Conservation (phyloP, 352 stramenopile genomes). For the Sclerospora graminicola region DNA sequence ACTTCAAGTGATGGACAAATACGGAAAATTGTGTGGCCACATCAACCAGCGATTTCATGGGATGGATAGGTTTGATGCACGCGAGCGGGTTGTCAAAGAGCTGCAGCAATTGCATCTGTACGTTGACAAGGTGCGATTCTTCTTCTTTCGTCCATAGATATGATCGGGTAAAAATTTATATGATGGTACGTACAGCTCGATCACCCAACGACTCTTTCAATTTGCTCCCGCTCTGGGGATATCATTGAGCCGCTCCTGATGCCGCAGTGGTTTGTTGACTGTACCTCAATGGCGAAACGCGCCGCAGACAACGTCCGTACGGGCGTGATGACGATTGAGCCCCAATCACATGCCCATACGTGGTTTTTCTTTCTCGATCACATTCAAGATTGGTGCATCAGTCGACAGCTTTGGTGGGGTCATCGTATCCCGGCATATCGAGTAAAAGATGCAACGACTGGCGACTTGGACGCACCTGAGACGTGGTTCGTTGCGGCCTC, state of each 20-base stretch:
- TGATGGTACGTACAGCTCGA: slow-evolving; percentile 51
- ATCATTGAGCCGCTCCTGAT: slow-evolving; percentile 98
- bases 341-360: slow-evolving; percentile 86
- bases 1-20: slow-evolving; percentile 60
- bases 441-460: slow-evolving; percentile 23
- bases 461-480: slow-evolving; percentile 17
- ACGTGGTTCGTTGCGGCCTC: slow-evolving; percentile 93
- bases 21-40: slow-evolving; percentile 54
- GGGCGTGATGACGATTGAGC: slow-evolving; percentile 92
- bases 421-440: slow-evolving; percentile 98
- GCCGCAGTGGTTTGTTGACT: slow-evolving; percentile 99
- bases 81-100: slow-evolving; percentile 85
- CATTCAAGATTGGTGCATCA: slow-evolving; percentile 99
- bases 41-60: slow-evolving; percentile 84
- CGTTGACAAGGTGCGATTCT: slow-evolving; percentile 88
- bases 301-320: slow-evolving; percentile 91
- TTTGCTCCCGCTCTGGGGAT: slow-evolving; percentile 97
- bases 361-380: slow-evolving; percentile 99
- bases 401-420: slow-evolving; percentile 99
- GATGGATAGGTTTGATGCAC: slow-evolving; percentile 93
- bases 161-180: too few relatives aligned
- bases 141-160: too few relatives aligned
- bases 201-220: slow-evolving; percentile 78
- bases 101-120: slow-evolving; percentile 83
- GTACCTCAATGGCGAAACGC: slow-evolving; percentile 89